Evolutionary conservation across 2,329 filamentous ascomycete species (phyloP), one percentile per base, ranked within the genome.

Genomic region (Ophiosphaerella narmari): DNA sequence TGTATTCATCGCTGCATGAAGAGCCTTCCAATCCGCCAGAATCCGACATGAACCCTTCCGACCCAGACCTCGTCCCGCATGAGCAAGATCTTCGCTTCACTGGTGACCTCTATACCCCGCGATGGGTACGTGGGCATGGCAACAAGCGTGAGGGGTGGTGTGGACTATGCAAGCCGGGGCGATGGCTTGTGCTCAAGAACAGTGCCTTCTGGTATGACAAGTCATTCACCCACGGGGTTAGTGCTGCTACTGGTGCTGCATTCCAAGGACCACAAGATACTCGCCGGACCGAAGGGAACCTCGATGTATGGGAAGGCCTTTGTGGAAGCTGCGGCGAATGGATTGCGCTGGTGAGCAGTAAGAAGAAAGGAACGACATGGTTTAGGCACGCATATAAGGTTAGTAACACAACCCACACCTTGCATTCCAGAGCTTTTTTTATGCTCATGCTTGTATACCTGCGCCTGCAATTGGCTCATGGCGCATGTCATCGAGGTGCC

Each of bases 201-300:
- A 92, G 88, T 47, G 90, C 90, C 6, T 96, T 90, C 72, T 95
- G 91, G 90, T 95, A 95, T 73, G 90, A 95, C 77, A 93, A 94
- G 78, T 90, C 87, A 49, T 95, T 94, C 71, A 90, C 88, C 2
- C 91, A 95, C 67, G 90, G 90, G 42, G 90, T 95, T 70, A 91
- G 88, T 67, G 90, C 89, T 24, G 87, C 88, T 4, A 93, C 90
- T 0, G 90, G 90, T 21, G 86, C 82, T 55, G 84, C 87, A 3
- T 93, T 94, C 75, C 86, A 90, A 68, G 86, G 88, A 60, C 90
- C 90, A 2, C 84, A 88, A 54, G 83, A 90, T 64, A 89, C 85
- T 18, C 80, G 89, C 50, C 82, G 89, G 42, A 90, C 89, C 77
- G 88, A 91, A 67, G 87, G 88, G 34, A 92, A 91, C 65, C 85